Conservation (phyloP, 73 alveolate species). For the Paramecium pentaurelia region DNA sequence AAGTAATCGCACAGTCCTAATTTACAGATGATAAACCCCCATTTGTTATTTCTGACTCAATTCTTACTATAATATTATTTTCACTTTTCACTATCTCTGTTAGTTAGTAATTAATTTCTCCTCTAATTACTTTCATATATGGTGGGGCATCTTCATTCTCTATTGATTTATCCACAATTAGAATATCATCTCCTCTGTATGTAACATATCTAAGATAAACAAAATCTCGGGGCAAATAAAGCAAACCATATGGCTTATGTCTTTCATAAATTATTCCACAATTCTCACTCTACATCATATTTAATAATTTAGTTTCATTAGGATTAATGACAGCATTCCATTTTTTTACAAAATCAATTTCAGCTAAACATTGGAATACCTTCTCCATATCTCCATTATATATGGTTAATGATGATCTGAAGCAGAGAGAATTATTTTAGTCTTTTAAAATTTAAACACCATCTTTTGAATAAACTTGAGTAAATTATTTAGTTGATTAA, state of each 20-base stretch:
- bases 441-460: neutral
- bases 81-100: neutral
- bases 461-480: neutral
- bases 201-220: conserved; percentile 46
- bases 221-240: conserved; percentile 56
- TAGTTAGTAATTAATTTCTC: conserved; percentile 27
- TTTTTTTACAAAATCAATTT: conserved; percentile 20
- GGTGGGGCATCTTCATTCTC: conserved; percentile 44
- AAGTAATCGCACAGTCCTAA: conserved; percentile 11
- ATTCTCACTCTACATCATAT: conserved; percentile 40
- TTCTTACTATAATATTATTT: neutral
- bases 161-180: conserved; percentile 51
- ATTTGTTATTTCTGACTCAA: conserved; percentile 28
- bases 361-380: conserved; percentile 9
- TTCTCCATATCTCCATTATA: neutral
- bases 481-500: neutral
- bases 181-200: neutral
- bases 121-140: conserved; percentile 38
- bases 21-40: conserved; percentile 27
- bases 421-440: neutral
- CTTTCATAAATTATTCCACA: conserved; percentile 48
- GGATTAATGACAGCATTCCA: conserved; percentile 33
- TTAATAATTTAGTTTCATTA: conserved; percentile 20
- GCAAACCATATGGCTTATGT: conserved; percentile 48
- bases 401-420: neutral